Conservation (phyloP, 495 filamentous ascomycete species). For the Aspergillus indologenus region DNA sequence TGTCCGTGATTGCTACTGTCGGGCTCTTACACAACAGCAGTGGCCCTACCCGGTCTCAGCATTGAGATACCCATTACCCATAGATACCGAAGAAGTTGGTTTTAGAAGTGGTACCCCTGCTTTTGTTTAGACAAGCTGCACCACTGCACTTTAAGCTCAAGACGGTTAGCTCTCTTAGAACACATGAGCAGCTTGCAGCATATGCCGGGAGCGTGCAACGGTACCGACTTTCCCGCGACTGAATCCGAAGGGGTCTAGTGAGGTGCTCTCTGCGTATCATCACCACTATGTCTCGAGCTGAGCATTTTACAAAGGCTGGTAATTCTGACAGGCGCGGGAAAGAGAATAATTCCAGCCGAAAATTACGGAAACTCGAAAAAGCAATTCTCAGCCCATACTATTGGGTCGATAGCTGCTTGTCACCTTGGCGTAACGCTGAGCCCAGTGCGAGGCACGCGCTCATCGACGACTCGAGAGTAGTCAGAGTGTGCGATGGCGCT, state of each 20-base stretch:
- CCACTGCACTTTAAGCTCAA: background rate
- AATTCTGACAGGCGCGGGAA: background rate
- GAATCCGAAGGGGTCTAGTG: background rate
- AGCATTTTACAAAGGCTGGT: background rate
- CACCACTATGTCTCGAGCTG: background rate
- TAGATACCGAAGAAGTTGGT: background rate
- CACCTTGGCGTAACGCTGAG: slow-evolving; percentile 18
- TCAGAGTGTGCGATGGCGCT: slow-evolving; percentile 16
- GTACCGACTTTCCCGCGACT: slow-evolving; percentile 17
- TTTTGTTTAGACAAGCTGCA: background rate
- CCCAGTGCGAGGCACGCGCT: slow-evolving; percentile 23
- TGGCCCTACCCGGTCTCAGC: background rate
- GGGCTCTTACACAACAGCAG: background rate
- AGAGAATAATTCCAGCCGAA: background rate
- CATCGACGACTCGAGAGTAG: slow-evolving; percentile 19
- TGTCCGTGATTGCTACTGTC: background rate
- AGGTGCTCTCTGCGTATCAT: background rate
- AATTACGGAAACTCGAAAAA: slow-evolving; percentile 6
- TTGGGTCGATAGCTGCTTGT: slow-evolving; percentile 12
- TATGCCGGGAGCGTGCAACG: background rate
- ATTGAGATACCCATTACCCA: background rate
- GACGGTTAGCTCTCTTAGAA: background rate
- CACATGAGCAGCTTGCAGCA: slow-evolving; percentile 2
- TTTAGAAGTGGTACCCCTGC: background rate
- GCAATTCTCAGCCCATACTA: slow-evolving; percentile 3